Evolutionary conservation across 305 asterid genomes (phyloP), one percentile per base, ranked within the genome.

Genomic region (Solanum aculeatissimum): DNA sequence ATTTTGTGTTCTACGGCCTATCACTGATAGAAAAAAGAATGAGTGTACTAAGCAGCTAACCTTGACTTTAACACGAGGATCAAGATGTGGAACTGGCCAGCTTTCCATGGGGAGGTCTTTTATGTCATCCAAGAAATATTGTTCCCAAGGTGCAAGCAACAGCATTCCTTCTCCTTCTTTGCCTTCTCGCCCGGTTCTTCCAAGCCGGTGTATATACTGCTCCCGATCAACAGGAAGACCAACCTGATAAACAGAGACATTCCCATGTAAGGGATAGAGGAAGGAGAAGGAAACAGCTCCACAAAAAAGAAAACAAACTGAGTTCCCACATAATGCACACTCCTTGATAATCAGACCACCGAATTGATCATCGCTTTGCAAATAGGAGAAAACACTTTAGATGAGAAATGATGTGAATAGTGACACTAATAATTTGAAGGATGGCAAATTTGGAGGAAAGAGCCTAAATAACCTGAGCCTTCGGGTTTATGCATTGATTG

Each of bases 131-230:
- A 97, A 71, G 90, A 97, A 97, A 86, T 88, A 92, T 81, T 95
- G 93, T 84, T 97, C 99, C 97, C 97, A 97, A 27, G 97, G 97
- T 55, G 99, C 96, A 87, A 96, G 94, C 88, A 97, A 57, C 53
- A 97, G 84, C 72, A 93, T 81, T 80, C 97, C 97, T 90, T 92
- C 92, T 47, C 98, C 98, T 78, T 83, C 95, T 89, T 97, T 95
- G 83, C 97, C 98, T 87, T 94, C 93, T 60, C 97, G 88, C 42
- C 98, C 99, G 47, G 99, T 94, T 89, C 97, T 92, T 90, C 98
- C 99, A 63, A 97, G 93, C 74, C 98, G 92, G 86, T 92, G 95
- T 53, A 95, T 95, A 85, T 97, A 97, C 85, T 94, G 98, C 81
- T 92, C 98, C 45, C 98, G 89, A 80, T 96, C 97, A 2, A 85